A percentile compares a stretch with the other conserved stretches of the same genome.
Evolutionary conservation across 192 early-diverging fungal species (phyloP).

Genomic region (Coemansia sp.): DNA sequence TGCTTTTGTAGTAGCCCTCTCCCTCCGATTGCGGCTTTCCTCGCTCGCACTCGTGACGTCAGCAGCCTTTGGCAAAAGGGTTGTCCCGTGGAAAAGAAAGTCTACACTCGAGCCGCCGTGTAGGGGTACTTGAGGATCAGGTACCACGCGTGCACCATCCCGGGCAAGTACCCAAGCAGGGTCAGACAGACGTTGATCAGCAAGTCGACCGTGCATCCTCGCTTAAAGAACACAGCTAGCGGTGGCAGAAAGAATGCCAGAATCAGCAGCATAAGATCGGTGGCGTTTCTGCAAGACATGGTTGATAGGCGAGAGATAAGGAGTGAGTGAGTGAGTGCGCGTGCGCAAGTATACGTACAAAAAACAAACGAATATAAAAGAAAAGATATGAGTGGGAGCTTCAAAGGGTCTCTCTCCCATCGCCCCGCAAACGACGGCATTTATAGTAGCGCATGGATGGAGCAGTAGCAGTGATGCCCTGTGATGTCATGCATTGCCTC

Average conservation of each 20-base stretch:
- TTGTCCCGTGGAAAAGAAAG: no score
- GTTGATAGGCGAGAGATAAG: neutral
- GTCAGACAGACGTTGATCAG: conserved; percentile 71
- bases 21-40: no score
- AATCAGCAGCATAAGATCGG: conserved; percentile 34
- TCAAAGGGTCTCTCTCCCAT: no score
- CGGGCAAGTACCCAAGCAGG: conserved; percentile 65
- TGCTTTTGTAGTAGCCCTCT: no score
- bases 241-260: conserved; percentile 60
- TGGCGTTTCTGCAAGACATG: conserved; percentile 14
- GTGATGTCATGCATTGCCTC: neutral
- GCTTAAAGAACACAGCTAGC: conserved; percentile 62
- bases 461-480: neutral
- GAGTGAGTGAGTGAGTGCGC: neutral
- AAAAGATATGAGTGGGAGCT: neutral
- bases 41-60: no score
- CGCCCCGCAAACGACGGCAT: no score
- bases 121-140: conserved; percentile 43
- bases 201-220: conserved; percentile 56
- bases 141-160: conserved; percentile 65
- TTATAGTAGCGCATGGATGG: neutral
- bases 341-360: conserved; percentile 1
- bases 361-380: neutral
- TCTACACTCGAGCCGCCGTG: neutral
- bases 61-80: no score